Evolutionary conservation across 371 early-diverging fungal genomes (phyloP), one percentile per base, ranked within the genome.

Genomic region (Mucor lusitanicus): DNA sequence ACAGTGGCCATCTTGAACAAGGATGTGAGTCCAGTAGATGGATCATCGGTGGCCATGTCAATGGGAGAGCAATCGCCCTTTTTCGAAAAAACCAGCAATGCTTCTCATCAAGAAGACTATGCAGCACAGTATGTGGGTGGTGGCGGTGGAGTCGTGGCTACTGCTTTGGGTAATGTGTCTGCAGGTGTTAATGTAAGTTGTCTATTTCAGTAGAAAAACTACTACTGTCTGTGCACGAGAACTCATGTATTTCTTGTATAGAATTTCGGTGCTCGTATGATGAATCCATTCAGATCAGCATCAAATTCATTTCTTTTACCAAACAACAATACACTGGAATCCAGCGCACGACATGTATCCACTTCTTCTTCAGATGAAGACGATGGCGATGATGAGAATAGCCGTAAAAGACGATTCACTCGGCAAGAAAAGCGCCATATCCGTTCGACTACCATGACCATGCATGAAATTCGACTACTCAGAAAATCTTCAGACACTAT

Each of bases 111-210:
- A 33, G 59, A 59, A 0, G 19, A 57, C 12, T 12, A 33, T 50
- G 1, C 19, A 2, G 1, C 30, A 17, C 25, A 19, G 28, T 69
- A 63, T 13, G 59, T 61, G 13, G 48, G 66, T 23, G 73, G 73
- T 23, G 68, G 78, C 44, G 37, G 78, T 46, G 37, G 37, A 6
- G 72, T 74, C 3, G 70, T 77, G 12, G 73, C 75, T 17, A 65
- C 75, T 37, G 77, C 75, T 1, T 53, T 79, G 13, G 77, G 61
- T 3, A 75, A 73, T 54, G 75, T 73, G 23, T 75, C 80, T 33
- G 73, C 77, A 9, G 68, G 80, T 40, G 77, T 74, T 6, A 79
- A 75, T 73, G 77, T 77, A 71, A 73, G 75, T 67, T 28, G 15
- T 48, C 3, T 35, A 67, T 25, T 28, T 30, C 40, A 15, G n/a